Percentiles rank a stretch among this genome's conserved stretches.
Evolutionary conservation across 2,329 filamentous ascomycete genomes (phyloP).

Genomic region (Didymella pinodella): DNA sequence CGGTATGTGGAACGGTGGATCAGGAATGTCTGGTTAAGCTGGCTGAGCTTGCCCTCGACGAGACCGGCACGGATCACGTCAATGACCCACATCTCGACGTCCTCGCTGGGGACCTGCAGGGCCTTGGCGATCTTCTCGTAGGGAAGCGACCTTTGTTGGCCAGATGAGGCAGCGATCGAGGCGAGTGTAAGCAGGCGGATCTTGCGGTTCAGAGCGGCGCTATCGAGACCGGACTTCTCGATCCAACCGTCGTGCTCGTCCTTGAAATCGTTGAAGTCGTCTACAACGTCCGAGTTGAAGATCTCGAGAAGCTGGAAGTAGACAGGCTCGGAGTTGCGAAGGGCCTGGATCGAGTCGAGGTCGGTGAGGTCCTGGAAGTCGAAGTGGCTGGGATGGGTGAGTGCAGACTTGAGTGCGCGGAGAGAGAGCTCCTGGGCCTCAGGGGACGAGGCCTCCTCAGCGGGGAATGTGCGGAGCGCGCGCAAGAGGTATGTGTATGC

Average conservation of each 20-base stretch:
- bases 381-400: conserved; percentile 71
- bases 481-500: conserved; percentile 76
- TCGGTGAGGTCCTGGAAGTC: conserved; percentile 76
- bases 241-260: conserved; percentile 89
- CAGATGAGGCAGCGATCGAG: conserved; percentile 81
- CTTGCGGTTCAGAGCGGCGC: conserved; percentile 83
- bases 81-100: conserved; percentile 98
- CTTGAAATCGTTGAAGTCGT: conserved; percentile 95
- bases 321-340: conserved; percentile 81
- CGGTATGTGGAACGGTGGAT: conserved; percentile 96
- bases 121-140: conserved; percentile 86
- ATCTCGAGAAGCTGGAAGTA: conserved; percentile 94
- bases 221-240: conserved; percentile 76
- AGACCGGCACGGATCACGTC: conserved; percentile 95
- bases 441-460: conserved; percentile 61
- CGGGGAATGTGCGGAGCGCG: conserved; percentile 79
- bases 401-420: conserved; percentile 71
- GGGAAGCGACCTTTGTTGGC: conserved; percentile 82
- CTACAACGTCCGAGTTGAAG: conserved; percentile 91
- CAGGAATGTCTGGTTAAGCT: conserved; percentile 90
- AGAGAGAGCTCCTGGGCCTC: conserved; percentile 68
- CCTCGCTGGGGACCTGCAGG: conserved; percentile 79
- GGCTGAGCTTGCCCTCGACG: conserved; percentile 94
- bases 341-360: conserved; percentile 81
- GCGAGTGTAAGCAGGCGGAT: conserved; percentile 95